Conservation (phyloP, 495 filamentous ascomycete genomes). For the Penicillium pancosmium region DNA sequence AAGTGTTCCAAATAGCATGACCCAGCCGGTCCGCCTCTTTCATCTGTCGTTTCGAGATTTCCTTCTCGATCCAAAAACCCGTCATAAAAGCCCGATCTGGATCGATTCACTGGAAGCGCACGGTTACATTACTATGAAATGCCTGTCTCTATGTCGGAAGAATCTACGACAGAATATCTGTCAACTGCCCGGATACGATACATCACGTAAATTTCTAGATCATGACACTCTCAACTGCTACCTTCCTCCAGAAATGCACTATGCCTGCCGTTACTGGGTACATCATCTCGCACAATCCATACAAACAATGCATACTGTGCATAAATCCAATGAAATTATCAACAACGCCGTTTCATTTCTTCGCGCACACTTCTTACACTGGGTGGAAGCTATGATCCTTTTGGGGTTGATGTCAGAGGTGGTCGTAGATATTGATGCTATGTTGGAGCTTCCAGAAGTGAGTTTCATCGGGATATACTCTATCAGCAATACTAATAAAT, state of each 20-base stretch:
- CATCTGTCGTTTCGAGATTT: conserved; percentile 17
- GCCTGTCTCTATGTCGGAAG: conserved; percentile 31
- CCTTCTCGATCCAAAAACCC: conserved; percentile 5
- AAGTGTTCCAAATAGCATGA: not conserved
- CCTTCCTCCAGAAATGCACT: conserved; percentile 33
- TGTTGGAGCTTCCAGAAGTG: too few species aligned
- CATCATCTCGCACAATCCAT: conserved; percentile 23
- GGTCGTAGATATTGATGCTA: too few species aligned
- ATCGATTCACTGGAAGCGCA: conserved; percentile 9
- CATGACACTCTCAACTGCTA: conserved; percentile 13
- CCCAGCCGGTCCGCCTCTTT: conserved; percentile 2
- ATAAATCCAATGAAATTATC: too few species aligned
- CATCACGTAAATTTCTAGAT: conserved; percentile 24
- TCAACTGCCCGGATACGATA: conserved; percentile 23
- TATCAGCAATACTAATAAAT: too few species aligned
- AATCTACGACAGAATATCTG: conserved; percentile 40
- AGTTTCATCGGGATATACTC: too few species aligned
- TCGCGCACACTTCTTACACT: not conserved
- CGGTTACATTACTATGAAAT: conserved; percentile 11
- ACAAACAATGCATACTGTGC: too few species aligned
- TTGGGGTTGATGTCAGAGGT: not conserved
- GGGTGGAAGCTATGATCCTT: not conserved
- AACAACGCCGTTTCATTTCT: not conserved
- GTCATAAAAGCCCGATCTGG: conserved; percentile 15
- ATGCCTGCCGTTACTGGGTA: conserved; percentile 43